These are phyloP conservation scores for Chalaropsis thielavioides DNA, from an alignment of 2,329 filamentous ascomycete genomes.

Conservation along the genomic window DNA sequence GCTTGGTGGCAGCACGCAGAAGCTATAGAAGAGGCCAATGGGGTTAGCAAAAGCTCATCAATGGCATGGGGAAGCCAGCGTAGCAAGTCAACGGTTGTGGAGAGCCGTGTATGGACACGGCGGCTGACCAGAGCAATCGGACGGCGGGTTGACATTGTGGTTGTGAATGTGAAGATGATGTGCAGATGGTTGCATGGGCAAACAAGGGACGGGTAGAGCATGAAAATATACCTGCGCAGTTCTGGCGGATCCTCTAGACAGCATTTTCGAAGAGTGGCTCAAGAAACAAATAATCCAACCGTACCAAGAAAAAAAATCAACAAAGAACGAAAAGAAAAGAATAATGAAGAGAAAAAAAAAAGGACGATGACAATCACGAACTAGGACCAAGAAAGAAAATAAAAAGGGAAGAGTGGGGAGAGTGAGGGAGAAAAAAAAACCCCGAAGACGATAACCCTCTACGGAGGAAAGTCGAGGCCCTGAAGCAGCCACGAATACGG, in stretches of 20 bases:
- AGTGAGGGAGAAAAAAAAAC: constrained; percentile 6
- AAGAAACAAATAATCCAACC: constrained; percentile 10
- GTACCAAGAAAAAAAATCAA: not conserved
- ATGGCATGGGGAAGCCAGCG: constrained; percentile 22
- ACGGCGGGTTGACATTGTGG: not conserved
- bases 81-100: not conserved
- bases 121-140: not conserved
- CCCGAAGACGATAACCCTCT: not conserved
- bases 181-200: not conserved
- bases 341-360: constrained; percentile 16
- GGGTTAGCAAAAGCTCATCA: not conserved
- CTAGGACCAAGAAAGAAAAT: constrained; percentile 6
- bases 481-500: not conserved
- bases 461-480: not conserved
- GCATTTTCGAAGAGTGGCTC: constrained; percentile 30
- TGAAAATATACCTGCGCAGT: constrained; percentile 42
- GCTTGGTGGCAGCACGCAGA: constrained; percentile 37
- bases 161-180: not conserved
- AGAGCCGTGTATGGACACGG: not conserved
- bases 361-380: constrained; percentile 5
- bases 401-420: constrained; percentile 9
- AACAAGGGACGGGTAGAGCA: constrained; percentile 8
- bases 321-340: constrained; percentile 9
- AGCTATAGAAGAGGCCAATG: constrained; percentile 27
- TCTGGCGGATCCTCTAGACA: constrained; percentile 43